Percentiles rank a stretch among this genome's conserved stretches.
Conservation (phyloP, 352 stramenopile genomes). For the Phytophthora rubi region DNA sequence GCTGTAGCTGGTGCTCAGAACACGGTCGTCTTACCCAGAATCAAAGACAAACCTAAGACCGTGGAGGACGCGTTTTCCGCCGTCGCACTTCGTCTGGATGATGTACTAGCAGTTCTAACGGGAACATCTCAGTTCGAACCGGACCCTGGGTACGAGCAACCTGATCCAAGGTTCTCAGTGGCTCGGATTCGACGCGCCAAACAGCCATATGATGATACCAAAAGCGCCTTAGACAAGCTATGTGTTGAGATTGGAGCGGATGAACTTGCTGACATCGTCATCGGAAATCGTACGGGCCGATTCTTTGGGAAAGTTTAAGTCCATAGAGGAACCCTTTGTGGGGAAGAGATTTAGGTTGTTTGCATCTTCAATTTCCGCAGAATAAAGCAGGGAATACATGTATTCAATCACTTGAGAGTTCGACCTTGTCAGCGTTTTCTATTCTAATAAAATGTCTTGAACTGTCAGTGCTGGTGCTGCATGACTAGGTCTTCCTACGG, state of each 20-base stretch:
- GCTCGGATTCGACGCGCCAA: neutral
- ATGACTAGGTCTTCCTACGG: neutral
- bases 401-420: neutral
- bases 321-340: neutral
- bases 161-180: neutral
- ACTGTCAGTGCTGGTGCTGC: neutral
- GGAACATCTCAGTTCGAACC: neutral
- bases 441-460: constrained; percentile 1
- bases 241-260: neutral
- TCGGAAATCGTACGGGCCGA: neutral
- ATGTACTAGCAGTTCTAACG: neutral
- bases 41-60: neutral
- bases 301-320: neutral
- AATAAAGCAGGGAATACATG: neutral
- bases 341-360: neutral
- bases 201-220: neutral
- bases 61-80: neutral
- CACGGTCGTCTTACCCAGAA: neutral
- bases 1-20: neutral
- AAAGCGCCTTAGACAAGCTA: neutral
- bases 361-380: neutral
- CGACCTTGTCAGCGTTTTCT: neutral
- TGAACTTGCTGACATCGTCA: neutral
- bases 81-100: neutral
- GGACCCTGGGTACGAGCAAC: neutral